Evolutionary conservation across 768 basidiomycete species (phyloP).

Genomic region (Chalciporus chontae): DNA sequence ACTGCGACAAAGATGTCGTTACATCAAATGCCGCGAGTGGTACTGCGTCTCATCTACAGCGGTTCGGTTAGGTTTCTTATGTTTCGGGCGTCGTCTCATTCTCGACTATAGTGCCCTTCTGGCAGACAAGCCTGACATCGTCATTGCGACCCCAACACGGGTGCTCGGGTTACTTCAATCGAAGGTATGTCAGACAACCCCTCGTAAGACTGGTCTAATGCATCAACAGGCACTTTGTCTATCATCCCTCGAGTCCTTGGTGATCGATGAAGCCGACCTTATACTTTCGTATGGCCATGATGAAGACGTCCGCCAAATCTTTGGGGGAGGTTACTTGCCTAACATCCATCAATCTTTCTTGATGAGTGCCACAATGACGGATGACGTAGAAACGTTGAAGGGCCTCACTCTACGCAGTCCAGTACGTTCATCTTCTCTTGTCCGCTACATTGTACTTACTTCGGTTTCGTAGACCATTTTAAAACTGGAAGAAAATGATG

Average conservation of each 20-base stretch:
- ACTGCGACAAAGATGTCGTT: slow-evolving; percentile 75
- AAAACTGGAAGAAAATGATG: slow-evolving; percentile 83
- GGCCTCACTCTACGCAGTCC: slow-evolving; percentile 85
- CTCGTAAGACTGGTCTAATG: slow-evolving; percentile 1
- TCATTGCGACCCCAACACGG: slow-evolving; percentile 76
- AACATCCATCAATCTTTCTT: slow-evolving; percentile 88
- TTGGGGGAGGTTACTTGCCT: slow-evolving; percentile 67
- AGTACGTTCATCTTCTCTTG: slow-evolving; percentile 42
- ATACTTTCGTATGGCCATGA: slow-evolving; percentile 96
- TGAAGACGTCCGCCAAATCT: slow-evolving; percentile 76
- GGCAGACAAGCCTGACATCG: slow-evolving; percentile 73
- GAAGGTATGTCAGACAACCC: slow-evolving; percentile 43
- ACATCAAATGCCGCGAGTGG: slow-evolving; percentile 78
- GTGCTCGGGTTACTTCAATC: slow-evolving; percentile 65
- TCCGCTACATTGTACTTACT: not conserved
- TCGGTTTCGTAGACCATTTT: slow-evolving; percentile 63
- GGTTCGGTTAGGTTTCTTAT: slow-evolving; percentile 38
- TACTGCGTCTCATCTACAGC: slow-evolving; percentile 64
- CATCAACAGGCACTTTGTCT: slow-evolving; percentile 56
- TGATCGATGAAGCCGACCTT: slow-evolving; percentile 97
- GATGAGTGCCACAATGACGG: slow-evolving; percentile 97
- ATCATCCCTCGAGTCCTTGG: slow-evolving; percentile 71
- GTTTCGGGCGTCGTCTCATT: not conserved
- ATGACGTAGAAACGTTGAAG: slow-evolving; percentile 90
- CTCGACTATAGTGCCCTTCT: slow-evolving; percentile 42